Evolutionary conservation across 225 moss, liverwort and hornwort species (phyloP).

Genomic region (Thuidium tamariscinum): DNA sequence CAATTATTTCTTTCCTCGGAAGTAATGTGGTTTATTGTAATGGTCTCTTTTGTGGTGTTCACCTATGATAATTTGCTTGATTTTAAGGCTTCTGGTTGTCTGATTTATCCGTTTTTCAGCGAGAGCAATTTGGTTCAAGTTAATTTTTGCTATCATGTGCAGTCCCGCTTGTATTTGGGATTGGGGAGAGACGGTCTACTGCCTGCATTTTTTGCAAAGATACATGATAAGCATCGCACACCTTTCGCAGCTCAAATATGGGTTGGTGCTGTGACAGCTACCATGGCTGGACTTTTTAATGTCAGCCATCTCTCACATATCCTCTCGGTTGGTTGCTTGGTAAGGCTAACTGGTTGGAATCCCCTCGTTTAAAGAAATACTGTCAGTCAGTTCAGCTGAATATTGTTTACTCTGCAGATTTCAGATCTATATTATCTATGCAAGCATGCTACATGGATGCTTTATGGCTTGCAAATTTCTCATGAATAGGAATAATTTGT

Average conservation of each 20-base stretch:
- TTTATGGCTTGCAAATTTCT: background rate
- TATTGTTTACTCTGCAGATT: background rate
- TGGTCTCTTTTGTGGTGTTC: background rate
- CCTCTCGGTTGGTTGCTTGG: slow-evolving; percentile 91
- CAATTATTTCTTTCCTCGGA: background rate
- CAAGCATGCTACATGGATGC: background rate
- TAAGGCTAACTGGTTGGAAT: slow-evolving; percentile 26
- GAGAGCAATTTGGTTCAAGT: background rate
- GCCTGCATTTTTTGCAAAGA: slow-evolving; percentile 61
- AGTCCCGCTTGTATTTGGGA: slow-evolving; percentile 94
- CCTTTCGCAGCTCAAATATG: slow-evolving; percentile 84
- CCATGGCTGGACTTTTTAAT: slow-evolving; percentile 58
- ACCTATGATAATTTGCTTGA: background rate
- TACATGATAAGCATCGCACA: slow-evolving; percentile 58
- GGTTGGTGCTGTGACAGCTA: slow-evolving; percentile 79
- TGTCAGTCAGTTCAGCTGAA: background rate
- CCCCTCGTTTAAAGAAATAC: background rate
- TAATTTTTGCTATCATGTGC: slow-evolving; percentile 6
- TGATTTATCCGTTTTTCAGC: background rate
- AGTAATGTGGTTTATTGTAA: background rate
- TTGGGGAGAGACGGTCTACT: slow-evolving; percentile 91
- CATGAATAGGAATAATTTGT: background rate
- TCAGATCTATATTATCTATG: background rate
- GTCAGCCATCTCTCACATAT: slow-evolving; percentile 98
- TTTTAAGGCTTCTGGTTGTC: background rate